These are phyloP conservation scores for Fusarium torulosum DNA, from an alignment of 2,329 filamentous ascomycete species.

Conservation along the genomic window DNA sequence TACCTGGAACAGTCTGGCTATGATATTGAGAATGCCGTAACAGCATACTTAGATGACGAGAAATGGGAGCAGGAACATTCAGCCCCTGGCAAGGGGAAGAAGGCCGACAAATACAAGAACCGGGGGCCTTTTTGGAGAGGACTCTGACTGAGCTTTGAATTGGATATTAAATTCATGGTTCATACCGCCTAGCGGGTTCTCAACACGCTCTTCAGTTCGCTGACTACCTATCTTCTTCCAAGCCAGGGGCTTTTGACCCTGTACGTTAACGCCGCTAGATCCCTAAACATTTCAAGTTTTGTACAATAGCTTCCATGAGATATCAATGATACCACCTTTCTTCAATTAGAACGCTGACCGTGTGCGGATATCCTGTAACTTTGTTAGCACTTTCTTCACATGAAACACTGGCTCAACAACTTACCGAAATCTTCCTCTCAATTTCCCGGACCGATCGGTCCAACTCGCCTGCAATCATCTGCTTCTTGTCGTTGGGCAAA, in stretches of 20 bases:
- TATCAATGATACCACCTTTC: slow-evolving; percentile 41
- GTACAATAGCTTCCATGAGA: slow-evolving; percentile 47
- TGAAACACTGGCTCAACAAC: slow-evolving; percentile 40
- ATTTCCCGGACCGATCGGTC: slow-evolving; percentile 93
- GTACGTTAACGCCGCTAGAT: slow-evolving; percentile 50
- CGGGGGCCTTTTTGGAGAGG: slow-evolving; percentile 52
- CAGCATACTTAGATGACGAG: slow-evolving; percentile 77
- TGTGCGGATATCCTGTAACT: slow-evolving; percentile 67
- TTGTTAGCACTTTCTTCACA: slow-evolving; percentile 42
- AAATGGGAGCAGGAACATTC: slow-evolving; percentile 80
- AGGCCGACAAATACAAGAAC: slow-evolving; percentile 51
- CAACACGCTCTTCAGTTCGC: slow-evolving; percentile 43
- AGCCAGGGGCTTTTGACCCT: slow-evolving; percentile 45
- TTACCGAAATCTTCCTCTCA: slow-evolving; percentile 89
- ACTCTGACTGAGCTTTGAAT: slow-evolving; percentile 40
- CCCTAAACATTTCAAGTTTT: slow-evolving; percentile 45
- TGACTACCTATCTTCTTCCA: slow-evolving; percentile 46
- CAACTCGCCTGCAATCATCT: slow-evolving; percentile 92
- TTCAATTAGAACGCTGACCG: slow-evolving; percentile 67
- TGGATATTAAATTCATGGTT: slow-evolving; percentile 50
- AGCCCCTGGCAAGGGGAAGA: slow-evolving; percentile 36
- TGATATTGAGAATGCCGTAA: slow-evolving; percentile 73
- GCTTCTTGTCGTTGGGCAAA: slow-evolving; percentile 88
- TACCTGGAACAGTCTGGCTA: slow-evolving; percentile 80
- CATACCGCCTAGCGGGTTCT: slow-evolving; percentile 42